A percentile compares a stretch with the other conserved stretches of the same genome.
phyloP scores from a whole-genome alignment of 176 grass and related monocot genomes.

The Rhipidocladum racemiflorum region DNA sequence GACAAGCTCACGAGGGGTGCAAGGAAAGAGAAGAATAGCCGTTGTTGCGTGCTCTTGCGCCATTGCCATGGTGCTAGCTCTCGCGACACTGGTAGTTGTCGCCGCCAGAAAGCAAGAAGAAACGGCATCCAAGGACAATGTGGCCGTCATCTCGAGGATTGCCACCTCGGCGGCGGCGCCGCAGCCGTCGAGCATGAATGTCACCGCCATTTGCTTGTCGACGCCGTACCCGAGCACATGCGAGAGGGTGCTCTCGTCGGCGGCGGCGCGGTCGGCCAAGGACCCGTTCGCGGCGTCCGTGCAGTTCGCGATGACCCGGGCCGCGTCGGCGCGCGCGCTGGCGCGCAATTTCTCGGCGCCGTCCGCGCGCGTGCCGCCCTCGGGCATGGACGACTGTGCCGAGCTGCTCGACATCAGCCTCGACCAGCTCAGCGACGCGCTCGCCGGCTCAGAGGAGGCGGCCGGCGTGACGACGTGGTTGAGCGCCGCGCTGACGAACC shows the following conservation, averaged over 20 bases:
- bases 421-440: conserved; percentile 56
- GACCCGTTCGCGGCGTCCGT: conserved; percentile 62
- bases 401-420: conserved; percentile 71
- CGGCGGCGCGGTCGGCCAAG: neutral
- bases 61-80: conserved; percentile 25
- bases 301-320: conserved; percentile 62
- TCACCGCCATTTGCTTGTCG: conserved; percentile 44
- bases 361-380: neutral
- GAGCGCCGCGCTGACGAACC: conserved; percentile 89
- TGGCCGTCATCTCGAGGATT: neutral
- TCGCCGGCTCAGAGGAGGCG: neutral
- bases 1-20: conserved; percentile 4
- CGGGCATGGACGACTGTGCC: conserved; percentile 63
- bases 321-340: conserved; percentile 43
- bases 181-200: neutral
- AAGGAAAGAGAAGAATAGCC: neutral
- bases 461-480: conserved; percentile 73
- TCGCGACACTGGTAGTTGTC: neutral
- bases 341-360: conserved; percentile 53
- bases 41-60: conserved; percentile 24
- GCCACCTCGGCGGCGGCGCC: neutral
- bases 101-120: neutral
- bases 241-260: conserved; percentile 46
- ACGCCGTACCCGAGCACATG: conserved; percentile 64
- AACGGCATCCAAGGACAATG: neutral